Evolutionary conservation across 2,329 filamentous ascomycete species (phyloP).

Genomic region (Verticillium alfalfae): DNA sequence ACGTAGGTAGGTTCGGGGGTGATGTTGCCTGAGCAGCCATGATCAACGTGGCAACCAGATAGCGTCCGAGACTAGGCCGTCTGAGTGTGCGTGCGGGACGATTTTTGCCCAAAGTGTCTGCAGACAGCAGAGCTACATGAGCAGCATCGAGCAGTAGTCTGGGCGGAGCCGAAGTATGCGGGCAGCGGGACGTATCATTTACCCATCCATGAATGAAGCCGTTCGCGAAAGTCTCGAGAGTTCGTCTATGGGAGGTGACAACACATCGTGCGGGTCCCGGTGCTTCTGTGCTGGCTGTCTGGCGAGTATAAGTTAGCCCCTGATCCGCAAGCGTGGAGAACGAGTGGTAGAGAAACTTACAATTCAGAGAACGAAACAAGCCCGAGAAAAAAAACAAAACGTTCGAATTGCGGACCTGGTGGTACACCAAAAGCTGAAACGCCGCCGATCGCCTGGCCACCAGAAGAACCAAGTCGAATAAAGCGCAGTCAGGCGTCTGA

Average conservation of each 20-base stretch:
- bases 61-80: slow-evolving; percentile 8
- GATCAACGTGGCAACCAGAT: slow-evolving; percentile 27
- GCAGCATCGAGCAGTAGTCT: neutral
- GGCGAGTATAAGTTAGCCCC: slow-evolving; percentile 33
- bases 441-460: neutral
- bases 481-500: neutral
- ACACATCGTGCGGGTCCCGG: slow-evolving; percentile 11
- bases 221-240: neutral
- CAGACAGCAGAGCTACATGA: slow-evolving; percentile 2
- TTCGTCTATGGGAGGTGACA: slow-evolving; percentile 7
- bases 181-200: neutral
- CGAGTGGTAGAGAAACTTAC: neutral
- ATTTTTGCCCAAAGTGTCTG: slow-evolving; percentile 4
- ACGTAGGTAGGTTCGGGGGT: slow-evolving; percentile 5
- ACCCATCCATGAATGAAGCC: neutral
- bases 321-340: slow-evolving; percentile 15
- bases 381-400: neutral
- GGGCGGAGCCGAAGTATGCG: slow-evolving; percentile 1
- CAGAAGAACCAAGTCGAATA: neutral
- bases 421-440: neutral
- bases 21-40: slow-evolving; percentile 13
- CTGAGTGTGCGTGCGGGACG: neutral
- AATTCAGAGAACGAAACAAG: neutral
- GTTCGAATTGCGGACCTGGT: neutral
- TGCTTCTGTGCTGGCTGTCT: slow-evolving; percentile 9